Base-by-base conservation (phyloP, 1,139 yeast genomes). In the Taphrina sp. region DNA sequence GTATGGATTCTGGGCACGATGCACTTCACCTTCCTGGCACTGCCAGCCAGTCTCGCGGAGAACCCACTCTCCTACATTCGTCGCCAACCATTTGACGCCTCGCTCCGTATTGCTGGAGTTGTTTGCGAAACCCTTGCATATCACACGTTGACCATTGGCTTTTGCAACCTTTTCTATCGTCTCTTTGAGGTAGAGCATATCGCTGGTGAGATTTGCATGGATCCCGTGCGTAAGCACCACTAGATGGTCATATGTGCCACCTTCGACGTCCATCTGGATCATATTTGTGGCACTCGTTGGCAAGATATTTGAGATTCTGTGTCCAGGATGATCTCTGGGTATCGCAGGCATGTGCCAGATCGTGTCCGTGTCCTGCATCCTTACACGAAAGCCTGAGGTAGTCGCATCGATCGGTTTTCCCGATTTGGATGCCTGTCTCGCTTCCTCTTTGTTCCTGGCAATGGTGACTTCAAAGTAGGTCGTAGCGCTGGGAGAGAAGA, bases 41-140 rank as follows among this genome's bases (percentile, higher is more conserved):
- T 14, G 28, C 59, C 59, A 58, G 4, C 60, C 59, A 17, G 52
- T 42, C 41, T 57, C 59, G 19, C 53, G 45, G 12, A 58, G 43
- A 8, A 58, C 57, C 60, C 60, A 85, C 62, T 86, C 89, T 0
- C 94, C 97, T 26, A 90, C 76, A 49, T 94, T 73, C 57, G 83
- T 76, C 0, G 98, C 99, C 58, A 90, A 72, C 67, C 83, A 90
- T 68, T 85, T 85, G 53, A 92, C 77, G 0, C 98, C 98, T 56
- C 89, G 75, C 67, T 92, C 98, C 0, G 98, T 94, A 62, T 83
- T 81, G 64, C 96, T 86, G 1, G 82, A 88, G 65, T 92, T 92
- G 0, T 86, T 95, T 38, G 82, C 79, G 65, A 73, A 92, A 0
- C 95, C 96, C 61, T 89, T 77, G 1, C 90, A 94, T 8, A 89